Percentiles rank a stretch among this genome's conserved stretches.
phyloP scores from a whole-genome alignment of 2,329 filamentous ascomycete species.

The Sporothrix curviconia region DNA sequence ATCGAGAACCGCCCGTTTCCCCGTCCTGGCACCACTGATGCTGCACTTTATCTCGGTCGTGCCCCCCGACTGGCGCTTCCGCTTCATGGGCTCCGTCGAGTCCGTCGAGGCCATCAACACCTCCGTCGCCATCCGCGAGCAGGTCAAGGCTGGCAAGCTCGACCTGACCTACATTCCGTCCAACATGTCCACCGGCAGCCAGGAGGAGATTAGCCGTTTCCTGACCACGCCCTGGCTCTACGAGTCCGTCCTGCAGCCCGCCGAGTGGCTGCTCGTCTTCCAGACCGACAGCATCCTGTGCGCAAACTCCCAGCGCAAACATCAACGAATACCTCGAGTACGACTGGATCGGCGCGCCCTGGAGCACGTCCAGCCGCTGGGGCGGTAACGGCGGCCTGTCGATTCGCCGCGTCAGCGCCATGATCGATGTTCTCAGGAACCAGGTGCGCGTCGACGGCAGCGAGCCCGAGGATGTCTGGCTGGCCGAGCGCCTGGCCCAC shows the following conservation, averaged over 20 bases:
- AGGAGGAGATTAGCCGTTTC: conserved; percentile 48
- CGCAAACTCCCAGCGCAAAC: conserved; percentile 41
- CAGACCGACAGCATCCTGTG: conserved; percentile 51
- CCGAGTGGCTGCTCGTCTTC: conserved; percentile 50
- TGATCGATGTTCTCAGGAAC: conserved; percentile 44
- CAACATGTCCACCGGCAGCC: conserved; percentile 43
- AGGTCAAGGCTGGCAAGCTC: conserved; percentile 39
- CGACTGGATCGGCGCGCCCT: conserved; percentile 49
- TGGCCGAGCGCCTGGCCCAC: conserved; percentile 45
- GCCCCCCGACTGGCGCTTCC: conserved; percentile 51
- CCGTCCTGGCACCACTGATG: conserved; percentile 46
- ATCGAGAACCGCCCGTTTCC: conserved; percentile 46
- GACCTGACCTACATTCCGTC: conserved; percentile 45
- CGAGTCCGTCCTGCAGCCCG: conserved; percentile 40
- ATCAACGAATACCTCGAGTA: conserved; percentile 46
- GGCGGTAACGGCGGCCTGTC: conserved; percentile 49
- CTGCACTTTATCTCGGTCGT: conserved; percentile 52
- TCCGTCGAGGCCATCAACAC: conserved; percentile 40
- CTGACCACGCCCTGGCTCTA: conserved; percentile 48
- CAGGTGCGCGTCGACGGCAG: conserved; percentile 38
- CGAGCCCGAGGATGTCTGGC: conserved; percentile 52
- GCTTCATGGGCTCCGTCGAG: conserved; percentile 46
- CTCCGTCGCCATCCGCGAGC: conserved; percentile 39
- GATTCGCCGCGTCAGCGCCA: conserved; percentile 45
- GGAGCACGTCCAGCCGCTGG: conserved; percentile 36